A percentile compares a stretch with the other conserved stretches of the same genome.
Evolutionary conservation across 805 yeast genomes (phyloP).

Genomic region (Candida insectalens): DNA sequence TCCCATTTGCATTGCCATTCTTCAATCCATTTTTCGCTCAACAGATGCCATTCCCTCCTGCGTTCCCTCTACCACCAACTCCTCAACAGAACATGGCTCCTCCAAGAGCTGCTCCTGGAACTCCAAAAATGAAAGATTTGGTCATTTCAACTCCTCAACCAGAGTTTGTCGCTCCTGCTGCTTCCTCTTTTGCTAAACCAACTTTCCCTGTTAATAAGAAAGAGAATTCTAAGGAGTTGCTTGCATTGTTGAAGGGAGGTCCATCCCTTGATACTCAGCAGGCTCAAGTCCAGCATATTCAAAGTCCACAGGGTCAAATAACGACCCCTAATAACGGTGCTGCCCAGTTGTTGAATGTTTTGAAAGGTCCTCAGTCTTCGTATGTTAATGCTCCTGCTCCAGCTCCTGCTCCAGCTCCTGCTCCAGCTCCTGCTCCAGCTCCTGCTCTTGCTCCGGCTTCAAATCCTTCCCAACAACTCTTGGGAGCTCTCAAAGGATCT

Average conservation of each 20-base stretch:
- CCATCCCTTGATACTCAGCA: background rate
- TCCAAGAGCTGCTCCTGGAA: background rate
- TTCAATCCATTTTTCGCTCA: conserved; percentile 15
- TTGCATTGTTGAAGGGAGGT: background rate
- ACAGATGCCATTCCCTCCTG: conserved; percentile 7
- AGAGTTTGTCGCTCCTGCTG: conserved; percentile 19
- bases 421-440: no score
- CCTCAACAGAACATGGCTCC: conserved; percentile 1
- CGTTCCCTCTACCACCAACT: conserved; percentile 5
- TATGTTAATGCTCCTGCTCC: no score
- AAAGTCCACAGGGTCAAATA: background rate
- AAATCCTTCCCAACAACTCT: no score
- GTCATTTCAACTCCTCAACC: conserved; percentile 4
- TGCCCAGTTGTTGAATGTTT: background rate
- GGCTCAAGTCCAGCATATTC: background rate
- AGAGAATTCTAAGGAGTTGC: background rate
- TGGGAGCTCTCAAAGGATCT: no score
- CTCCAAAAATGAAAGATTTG: background rate
- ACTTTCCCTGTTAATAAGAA: background rate
- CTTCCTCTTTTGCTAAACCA: conserved; percentile 24
- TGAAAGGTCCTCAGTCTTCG: background rate
- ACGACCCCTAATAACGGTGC: no score
- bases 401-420: background rate
- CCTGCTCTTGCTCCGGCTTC: no score
- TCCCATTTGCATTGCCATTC: conserved; percentile 16